Base-by-base conservation (phyloP, 2,329 filamentous ascomycete species). In the Monilinia laxa region DNA sequence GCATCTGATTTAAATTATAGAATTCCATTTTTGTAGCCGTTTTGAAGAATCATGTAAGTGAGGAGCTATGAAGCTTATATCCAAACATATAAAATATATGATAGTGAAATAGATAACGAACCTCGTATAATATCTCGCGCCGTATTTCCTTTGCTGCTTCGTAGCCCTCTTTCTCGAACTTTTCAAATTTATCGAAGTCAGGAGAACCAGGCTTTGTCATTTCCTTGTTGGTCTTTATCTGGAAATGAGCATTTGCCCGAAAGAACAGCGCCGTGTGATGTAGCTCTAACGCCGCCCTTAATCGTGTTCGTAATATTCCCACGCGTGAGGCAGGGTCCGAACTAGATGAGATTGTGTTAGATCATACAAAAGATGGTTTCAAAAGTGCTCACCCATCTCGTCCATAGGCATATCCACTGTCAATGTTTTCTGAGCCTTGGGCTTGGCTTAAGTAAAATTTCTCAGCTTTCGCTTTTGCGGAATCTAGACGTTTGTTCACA, bases 211-310 rank as follows among this genome's bases (percentile, higher is more conserved):
- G 86, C 28, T 80, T 75, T 0, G 88, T 92, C 72, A 89, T 79
- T 1, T 85, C 81, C 55, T 84, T 77, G 66, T 93, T 86, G 0
- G 86, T 85, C 74, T 93, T 95, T 69, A 96, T 90, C 74, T 97
- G 92, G 74, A 88, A 97, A 71, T 89, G 88, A 0, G 88, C 90
- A 71, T 93, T 97, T 18, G 89, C 92, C 35, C 89, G 89, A 75
- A 96, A 97, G 79, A 97, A 97, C 0, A 87, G 83, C 40, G 90
- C 92, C 70, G 89, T 87, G 76, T 97, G 94, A 68, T 94, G 85
- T 54, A 96, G 78, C 75, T 96, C 92, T 23, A 97, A 80, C 2
- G 91, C 88, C 25, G 82, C 83, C 12, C 92, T 88, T 28, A 97
- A 80, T 54, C 87, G 85, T 64, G 88, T 85, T 45, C 88, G 86